A percentile compares a stretch with the other conserved stretches of the same genome.
These are phyloP conservation scores for Pholiota conissans DNA, from an alignment of 768 basidiomycete species.

Conservation along the genomic window DNA sequence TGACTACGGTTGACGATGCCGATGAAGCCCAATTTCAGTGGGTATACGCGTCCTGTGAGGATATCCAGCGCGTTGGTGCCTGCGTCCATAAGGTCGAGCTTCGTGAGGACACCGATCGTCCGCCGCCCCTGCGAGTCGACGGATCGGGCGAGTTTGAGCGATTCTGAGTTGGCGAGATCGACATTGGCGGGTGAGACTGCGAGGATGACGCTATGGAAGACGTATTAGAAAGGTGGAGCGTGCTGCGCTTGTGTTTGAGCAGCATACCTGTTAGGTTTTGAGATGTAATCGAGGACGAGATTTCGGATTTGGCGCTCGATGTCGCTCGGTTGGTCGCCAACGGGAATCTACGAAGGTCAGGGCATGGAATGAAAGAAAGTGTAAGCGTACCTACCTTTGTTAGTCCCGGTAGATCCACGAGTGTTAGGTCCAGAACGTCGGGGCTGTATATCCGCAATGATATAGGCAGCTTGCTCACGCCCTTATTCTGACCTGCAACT, in stretches of 20 bases:
- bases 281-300: constrained; percentile 93
- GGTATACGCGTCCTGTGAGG: constrained; percentile 95
- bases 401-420: constrained; percentile 95
- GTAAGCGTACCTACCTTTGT: constrained; percentile 72
- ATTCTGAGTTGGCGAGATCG: constrained; percentile 97
- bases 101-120: constrained; percentile 95
- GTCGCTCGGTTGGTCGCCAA: constrained; percentile 96
- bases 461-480: constrained; percentile 94
- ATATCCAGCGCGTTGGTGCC: constrained; percentile 98
- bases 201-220: constrained; percentile 75
- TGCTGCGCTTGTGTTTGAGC: background rate
- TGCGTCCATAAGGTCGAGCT: constrained; percentile 98
- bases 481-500: constrained; percentile 98
- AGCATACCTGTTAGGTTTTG: constrained; percentile 89
- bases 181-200: constrained; percentile 98
- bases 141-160: constrained; percentile 92
- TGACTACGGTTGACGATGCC: constrained; percentile 98
- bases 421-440: constrained; percentile 90
- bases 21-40: constrained; percentile 96
- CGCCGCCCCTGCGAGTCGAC: constrained; percentile 96
- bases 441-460: constrained; percentile 95
- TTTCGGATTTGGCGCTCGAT: constrained; percentile 96
- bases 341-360: constrained; percentile 66
- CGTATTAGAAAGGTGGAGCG: background rate
- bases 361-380: background rate